Evolutionary conservation across 768 basidiomycete species (phyloP).

Genomic region (Serpula lacrymans): DNA sequence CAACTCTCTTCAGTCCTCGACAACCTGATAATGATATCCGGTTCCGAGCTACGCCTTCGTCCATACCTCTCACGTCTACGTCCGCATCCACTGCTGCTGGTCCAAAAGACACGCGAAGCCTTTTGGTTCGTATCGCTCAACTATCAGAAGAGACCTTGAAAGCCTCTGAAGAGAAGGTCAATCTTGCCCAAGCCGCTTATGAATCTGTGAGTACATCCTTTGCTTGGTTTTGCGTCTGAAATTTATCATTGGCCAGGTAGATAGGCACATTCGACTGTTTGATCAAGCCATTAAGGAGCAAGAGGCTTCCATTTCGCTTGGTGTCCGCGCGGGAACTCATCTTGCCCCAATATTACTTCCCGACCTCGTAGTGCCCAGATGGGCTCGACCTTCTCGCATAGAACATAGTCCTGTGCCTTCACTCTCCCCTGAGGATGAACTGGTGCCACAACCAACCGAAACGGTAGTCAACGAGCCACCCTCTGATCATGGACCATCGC

Average conservation of each 20-base stretch:
- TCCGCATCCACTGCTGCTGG: slow-evolving; percentile 14
- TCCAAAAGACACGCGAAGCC: too few relatives aligned
- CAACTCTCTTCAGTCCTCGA: too few relatives aligned
- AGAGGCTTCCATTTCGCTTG: slow-evolving; percentile 52
- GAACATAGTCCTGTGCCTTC: slow-evolving; percentile 42
- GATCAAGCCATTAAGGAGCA: slow-evolving; percentile 71
- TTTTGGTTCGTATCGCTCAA: slow-evolving; percentile 57
- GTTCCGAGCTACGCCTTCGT: background rate
- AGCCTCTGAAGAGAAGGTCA: slow-evolving; percentile 74
- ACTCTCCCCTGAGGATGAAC: slow-evolving; percentile 28
- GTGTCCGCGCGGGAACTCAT: slow-evolving; percentile 51
- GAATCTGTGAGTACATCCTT: slow-evolving; percentile 52
- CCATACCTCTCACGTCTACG: slow-evolving; percentile 6
- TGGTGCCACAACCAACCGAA: slow-evolving; percentile 14
- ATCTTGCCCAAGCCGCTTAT: slow-evolving; percentile 64
- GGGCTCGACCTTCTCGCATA: slow-evolving; percentile 41
- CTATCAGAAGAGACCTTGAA: slow-evolving; percentile 58
- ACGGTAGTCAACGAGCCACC: slow-evolving; percentile 11
- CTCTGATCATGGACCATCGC: background rate
- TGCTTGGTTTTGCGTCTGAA: background rate
- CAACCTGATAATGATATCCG: slow-evolving; percentile 1
- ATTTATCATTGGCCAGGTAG: slow-evolving; percentile 46
- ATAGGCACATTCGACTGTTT: slow-evolving; percentile 73
- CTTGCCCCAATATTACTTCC: slow-evolving; percentile 55
- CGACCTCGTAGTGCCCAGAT: slow-evolving; percentile 57